Conservation (phyloP, 257 asterid species). For the Solanum verrucosum region DNA sequence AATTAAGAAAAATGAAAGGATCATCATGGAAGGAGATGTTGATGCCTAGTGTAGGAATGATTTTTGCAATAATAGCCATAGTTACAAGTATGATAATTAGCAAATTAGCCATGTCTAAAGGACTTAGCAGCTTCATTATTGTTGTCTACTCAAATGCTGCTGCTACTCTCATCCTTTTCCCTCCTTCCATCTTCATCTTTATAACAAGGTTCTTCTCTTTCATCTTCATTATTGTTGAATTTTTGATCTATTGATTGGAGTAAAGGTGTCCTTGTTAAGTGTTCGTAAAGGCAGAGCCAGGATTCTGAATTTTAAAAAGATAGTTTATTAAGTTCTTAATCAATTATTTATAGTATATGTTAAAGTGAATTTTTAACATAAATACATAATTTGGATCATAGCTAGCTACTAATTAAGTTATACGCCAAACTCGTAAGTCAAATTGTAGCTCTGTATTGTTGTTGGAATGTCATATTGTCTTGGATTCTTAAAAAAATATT, state of each 20-base stretch:
- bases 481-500: too few relatives aligned
- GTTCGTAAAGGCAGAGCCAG: not conserved
- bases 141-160: conserved; percentile 33
- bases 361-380: too few relatives aligned
- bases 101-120: conserved; percentile 48
- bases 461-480: not conserved
- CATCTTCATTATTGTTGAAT: not conserved
- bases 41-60: conserved; percentile 37
- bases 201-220: conserved; percentile 7
- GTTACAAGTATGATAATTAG: conserved; percentile 32
- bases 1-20: not conserved
- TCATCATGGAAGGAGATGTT: conserved; percentile 10
- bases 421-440: not conserved
- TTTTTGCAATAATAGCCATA: conserved; percentile 29
- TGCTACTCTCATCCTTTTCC: conserved; percentile 42
- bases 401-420: too few relatives aligned
- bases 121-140: conserved; percentile 38
- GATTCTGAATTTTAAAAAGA: too few relatives aligned
- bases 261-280: too few relatives aligned
- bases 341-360: not conserved
- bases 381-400: too few relatives aligned
- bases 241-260: too few relatives aligned
- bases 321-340: not conserved
- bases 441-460: not conserved
- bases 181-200: conserved; percentile 31